Evolutionary conservation across 2,329 filamentous ascomycete genomes (phyloP).

Genomic region (Trichoderma breve): DNA sequence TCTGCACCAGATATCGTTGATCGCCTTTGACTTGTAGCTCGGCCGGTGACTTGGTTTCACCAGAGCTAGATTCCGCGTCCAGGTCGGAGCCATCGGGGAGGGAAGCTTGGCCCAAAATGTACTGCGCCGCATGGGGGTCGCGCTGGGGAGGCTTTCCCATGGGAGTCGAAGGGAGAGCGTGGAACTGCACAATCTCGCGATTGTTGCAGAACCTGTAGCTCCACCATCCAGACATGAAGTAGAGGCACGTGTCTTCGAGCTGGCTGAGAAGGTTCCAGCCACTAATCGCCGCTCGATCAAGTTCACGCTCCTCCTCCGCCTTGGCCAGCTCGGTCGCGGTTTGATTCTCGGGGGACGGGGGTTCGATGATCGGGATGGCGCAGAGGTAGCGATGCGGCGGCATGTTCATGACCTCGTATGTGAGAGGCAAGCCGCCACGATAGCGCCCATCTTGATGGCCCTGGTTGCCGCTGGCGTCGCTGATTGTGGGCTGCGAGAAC

Average conservation of each 20-base stretch:
- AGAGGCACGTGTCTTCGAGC: conserved; percentile 81
- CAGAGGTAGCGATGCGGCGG: conserved; percentile 75
- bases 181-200: conserved; percentile 83
- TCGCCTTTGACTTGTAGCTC: conserved; percentile 80
- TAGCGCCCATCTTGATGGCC: conserved; percentile 31
- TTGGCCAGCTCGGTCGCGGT: conserved; percentile 66
- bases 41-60: conserved; percentile 44
- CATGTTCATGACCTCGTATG: conserved; percentile 74
- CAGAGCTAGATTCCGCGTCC: conserved; percentile 24
- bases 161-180: conserved; percentile 67
- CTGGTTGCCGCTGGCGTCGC: conserved; percentile 28
- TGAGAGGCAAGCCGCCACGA: conserved; percentile 30
- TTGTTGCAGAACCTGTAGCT: conserved; percentile 94
- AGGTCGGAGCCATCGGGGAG: conserved; percentile 33
- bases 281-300: conserved; percentile 70
- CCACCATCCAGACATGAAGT: conserved; percentile 86
- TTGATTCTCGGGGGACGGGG: conserved; percentile 56
- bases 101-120: conserved; percentile 64
- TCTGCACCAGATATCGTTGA: conserved; percentile 82
- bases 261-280: conserved; percentile 78
- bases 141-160: conserved; percentile 72
- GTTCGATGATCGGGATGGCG: conserved; percentile 70
- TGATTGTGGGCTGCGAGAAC: conserved; percentile 41
- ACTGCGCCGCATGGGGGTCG: conserved; percentile 73
- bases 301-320: conserved; percentile 76